Evolutionary conservation across 2,329 filamentous ascomycete species (phyloP).

Genomic region (Leptosphaerulina australis): DNA sequence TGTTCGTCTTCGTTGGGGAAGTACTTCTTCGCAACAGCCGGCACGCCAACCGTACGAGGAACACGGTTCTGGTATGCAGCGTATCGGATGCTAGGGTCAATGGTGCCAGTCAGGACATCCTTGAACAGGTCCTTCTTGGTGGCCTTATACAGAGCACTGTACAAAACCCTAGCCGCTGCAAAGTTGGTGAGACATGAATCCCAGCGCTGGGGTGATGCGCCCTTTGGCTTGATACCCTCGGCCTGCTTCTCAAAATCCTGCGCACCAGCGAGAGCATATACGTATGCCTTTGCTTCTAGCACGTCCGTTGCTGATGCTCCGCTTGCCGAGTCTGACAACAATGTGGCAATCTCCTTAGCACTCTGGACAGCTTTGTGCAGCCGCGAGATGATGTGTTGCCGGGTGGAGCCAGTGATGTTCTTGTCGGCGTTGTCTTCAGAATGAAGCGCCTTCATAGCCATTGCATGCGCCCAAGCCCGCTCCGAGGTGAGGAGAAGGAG

Average conservation of each 20-base stretch:
- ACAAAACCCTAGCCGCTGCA: conserved; percentile 79
- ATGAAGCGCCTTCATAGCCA: conserved; percentile 88
- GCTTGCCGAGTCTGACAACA: conserved; percentile 68
- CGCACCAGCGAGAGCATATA: conserved; percentile 74
- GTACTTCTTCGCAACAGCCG: conserved; percentile 76
- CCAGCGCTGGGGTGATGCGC: conserved; percentile 65
- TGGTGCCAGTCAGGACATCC: conserved; percentile 81
- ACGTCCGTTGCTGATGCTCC: conserved; percentile 73
- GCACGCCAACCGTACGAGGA: conserved; percentile 81
- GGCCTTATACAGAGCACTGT: conserved; percentile 72
- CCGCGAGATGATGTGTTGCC: conserved; percentile 87
- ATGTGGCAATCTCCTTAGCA: conserved; percentile 69
- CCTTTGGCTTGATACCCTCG: conserved; percentile 49
- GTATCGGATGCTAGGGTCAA: conserved; percentile 93
- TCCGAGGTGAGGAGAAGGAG: conserved; percentile 87
- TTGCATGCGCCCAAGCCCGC: conserved; percentile 92
- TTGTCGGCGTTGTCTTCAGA: conserved; percentile 74
- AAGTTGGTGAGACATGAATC: conserved; percentile 76
- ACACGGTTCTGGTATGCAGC: conserved; percentile 91
- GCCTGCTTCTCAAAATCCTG: conserved; percentile 82
- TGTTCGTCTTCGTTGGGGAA: conserved; percentile 71
- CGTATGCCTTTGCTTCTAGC: conserved; percentile 86
- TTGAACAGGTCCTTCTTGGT: conserved; percentile 79
- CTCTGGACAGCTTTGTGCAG: conserved; percentile 77
- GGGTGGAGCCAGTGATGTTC: conserved; percentile 76